phyloP scores from a whole-genome alignment of 2,329 filamentous ascomycete genomes.

The Atkinsonella texensis region DNA sequence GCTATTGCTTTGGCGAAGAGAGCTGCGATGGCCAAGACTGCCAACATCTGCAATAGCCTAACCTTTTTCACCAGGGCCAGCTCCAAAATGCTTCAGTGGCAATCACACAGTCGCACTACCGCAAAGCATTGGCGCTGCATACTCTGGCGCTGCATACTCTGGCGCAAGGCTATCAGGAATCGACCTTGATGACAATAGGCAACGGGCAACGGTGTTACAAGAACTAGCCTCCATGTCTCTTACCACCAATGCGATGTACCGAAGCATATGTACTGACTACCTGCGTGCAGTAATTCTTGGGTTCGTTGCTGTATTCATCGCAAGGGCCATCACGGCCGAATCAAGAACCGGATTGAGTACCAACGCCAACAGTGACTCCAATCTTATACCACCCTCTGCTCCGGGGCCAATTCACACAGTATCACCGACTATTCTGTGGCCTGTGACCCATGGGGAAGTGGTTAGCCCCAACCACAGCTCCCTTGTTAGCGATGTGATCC shows the following conservation, averaged over 20 bases:
- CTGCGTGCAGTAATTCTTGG: slow-evolving; percentile 29
- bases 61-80: slow-evolving; percentile 54
- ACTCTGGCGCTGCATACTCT: slow-evolving; percentile 23
- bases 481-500: neutral
- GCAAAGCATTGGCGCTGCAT: slow-evolving; percentile 54
- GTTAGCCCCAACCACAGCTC: slow-evolving; percentile 1
- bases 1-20: slow-evolving; percentile 56
- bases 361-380: slow-evolving; percentile 52
- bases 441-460: slow-evolving; percentile 38
- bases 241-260: slow-evolving; percentile 16
- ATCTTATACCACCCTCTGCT: slow-evolving; percentile 36
- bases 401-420: slow-evolving; percentile 40
- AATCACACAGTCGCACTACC: slow-evolving; percentile 57
- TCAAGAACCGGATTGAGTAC: slow-evolving; percentile 47
- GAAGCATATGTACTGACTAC: slow-evolving; percentile 41
- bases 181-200: slow-evolving; percentile 38
- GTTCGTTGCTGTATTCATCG: slow-evolving; percentile 26
- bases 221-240: slow-evolving; percentile 36
- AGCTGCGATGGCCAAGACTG: slow-evolving; percentile 57
- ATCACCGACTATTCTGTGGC: slow-evolving; percentile 54
- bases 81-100: slow-evolving; percentile 49
- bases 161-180: slow-evolving; percentile 34
- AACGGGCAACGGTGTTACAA: slow-evolving; percentile 22
- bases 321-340: slow-evolving; percentile 27
- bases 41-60: slow-evolving; percentile 57